phyloP scores from a whole-genome alignment of 352 stramenopile genomes.

The Phytophthora capsici region DNA sequence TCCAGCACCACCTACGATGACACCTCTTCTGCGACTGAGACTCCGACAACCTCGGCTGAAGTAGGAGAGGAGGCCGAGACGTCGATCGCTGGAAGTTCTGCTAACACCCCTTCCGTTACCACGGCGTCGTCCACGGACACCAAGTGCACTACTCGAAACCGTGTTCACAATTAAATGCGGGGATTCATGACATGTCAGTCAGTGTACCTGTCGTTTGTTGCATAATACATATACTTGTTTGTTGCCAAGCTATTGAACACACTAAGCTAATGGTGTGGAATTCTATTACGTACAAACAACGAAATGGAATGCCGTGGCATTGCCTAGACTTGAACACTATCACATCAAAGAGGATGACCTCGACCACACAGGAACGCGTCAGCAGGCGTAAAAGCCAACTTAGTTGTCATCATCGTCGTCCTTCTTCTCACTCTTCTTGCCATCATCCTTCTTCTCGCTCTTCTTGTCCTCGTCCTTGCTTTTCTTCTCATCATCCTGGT shows the following conservation, averaged over 20 bases:
- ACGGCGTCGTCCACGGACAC: constrained; percentile 7
- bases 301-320: too few relatives aligned
- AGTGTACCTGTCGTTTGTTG: too few relatives aligned
- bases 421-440: not conserved
- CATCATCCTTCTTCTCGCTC: not conserved
- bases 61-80: constrained; percentile 11
- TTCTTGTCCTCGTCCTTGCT: not conserved
- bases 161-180: too few relatives aligned
- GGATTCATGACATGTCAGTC: too few relatives aligned
- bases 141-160: constrained; percentile 18
- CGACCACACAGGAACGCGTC: not conserved
- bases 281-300: too few relatives aligned
- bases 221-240: too few relatives aligned
- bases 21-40: constrained; percentile 6
- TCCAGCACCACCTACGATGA: constrained; percentile 2
- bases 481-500: not conserved
- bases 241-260: too few relatives aligned
- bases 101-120: constrained; percentile 8
- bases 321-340: not conserved
- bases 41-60: constrained; percentile 4
- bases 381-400: not conserved
- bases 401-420: constrained; percentile 4
- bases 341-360: not conserved
- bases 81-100: constrained; percentile 12
- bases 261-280: too few relatives aligned